A percentile compares a stretch with the other conserved stretches of the same genome.
Evolutionary conservation across 495 filamentous ascomycete species (phyloP).

Genomic region (Sabuloglossum arenarium): DNA sequence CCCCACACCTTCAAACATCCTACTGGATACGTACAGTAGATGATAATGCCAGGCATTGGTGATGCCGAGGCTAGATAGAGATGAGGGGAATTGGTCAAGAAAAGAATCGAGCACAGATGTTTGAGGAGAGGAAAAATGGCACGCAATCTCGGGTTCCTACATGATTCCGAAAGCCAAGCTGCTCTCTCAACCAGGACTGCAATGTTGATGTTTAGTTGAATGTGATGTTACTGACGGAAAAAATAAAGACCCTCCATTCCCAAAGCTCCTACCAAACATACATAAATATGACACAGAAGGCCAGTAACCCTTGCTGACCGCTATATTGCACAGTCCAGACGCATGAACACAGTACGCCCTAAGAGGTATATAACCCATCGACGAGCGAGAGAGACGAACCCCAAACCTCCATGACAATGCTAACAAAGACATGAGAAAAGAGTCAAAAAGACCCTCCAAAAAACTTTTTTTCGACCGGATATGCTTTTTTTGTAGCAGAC

Average conservation of each 20-base stretch:
- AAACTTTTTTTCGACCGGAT: constrained; percentile 1
- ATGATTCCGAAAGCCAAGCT: neutral
- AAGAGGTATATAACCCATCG: constrained; percentile 2
- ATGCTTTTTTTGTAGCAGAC: neutral
- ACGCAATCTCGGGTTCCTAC: neutral
- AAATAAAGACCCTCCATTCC: neutral
- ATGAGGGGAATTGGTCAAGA: neutral
- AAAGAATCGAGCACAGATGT: neutral
- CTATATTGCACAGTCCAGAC: neutral
- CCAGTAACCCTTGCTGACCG: neutral
- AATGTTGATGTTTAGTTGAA: neutral
- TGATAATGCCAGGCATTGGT: neutral
- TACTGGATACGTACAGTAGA: neutral
- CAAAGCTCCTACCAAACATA: neutral
- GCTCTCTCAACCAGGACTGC: neutral
- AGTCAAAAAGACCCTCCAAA: neutral
- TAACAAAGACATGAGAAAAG: neutral
- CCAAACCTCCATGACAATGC: neutral
- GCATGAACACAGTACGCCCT: neutral
- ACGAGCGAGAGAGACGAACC: neutral
- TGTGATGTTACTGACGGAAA: neutral
- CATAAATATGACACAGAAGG: neutral
- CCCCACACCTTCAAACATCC: neutral
- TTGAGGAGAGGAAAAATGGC: neutral
- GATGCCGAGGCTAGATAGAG: neutral